Evolutionary conservation across 225 moss, liverwort and hornwort genomes (phyloP), one percentile per base, ranked within the genome.

Genomic region (Antitrichia curtipendula): DNA sequence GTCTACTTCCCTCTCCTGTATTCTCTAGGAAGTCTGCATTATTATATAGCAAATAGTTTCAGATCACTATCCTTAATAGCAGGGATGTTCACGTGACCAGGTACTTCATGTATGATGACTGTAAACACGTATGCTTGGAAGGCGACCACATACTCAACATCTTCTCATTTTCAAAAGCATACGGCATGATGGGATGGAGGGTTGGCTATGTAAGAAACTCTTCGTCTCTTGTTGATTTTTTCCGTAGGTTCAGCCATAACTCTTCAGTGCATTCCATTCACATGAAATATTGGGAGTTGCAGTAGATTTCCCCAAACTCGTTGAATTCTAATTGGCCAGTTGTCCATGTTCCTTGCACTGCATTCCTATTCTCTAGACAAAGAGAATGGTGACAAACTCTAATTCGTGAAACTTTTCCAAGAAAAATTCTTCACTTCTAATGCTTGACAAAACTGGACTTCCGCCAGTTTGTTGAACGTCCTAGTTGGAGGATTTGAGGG

Each of bases 121-220:
- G 93, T 80, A 88, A 92, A 75, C 99, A 99, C 85, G 87, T 92
- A 16, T 99, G 99, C 86, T 78, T 95, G 82, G 96, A 99, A 91
- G 97, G 95, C 88, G 95, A 99, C 84, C 99, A 99, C 79, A 80
- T 99, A 24, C 50, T 99, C 82, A 99, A 99, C 87, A 94, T 99
- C 56, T 99, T 99, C 85, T 99, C 99, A 59, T 99, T 99, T 88
- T 99, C 99, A 41, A 99, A 99, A 93, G 96, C 99, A 14, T 94
- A 97, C 78, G 99, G 99, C 91, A 99, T 99, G 99, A 99, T 99
- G 99, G 99, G 99, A 58, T 99, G 99, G 99, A 95, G 99, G 84
- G 94, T 99, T 82, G 98, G 98, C 88, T 99, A 99, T 89, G 99
- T 99, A 95, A 97, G 99, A 90, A 71, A 56, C 61, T 43, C 64